phyloP scores from a whole-genome alignment of 2,329 filamentous ascomycete species.

The Xylariaceae sp. region DNA sequence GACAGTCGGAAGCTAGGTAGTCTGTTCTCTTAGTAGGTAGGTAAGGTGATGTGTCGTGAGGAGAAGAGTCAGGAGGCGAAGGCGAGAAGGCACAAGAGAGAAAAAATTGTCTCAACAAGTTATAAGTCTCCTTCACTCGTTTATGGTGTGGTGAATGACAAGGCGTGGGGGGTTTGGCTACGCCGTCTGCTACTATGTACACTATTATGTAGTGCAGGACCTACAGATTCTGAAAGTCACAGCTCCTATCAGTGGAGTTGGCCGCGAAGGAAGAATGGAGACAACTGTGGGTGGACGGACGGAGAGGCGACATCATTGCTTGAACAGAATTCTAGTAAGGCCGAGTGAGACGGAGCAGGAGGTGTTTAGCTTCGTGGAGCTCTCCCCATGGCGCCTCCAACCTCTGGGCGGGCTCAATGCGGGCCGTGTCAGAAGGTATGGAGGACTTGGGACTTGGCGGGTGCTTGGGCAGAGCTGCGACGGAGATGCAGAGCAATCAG shows the following conservation, averaged over 20 bases:
- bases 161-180: neutral
- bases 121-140: too few species aligned
- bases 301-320: slow-evolving; percentile 8
- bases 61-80: too few species aligned
- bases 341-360: slow-evolving; percentile 1
- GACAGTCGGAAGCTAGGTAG: too few species aligned
- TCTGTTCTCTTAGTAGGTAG: neutral
- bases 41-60: too few species aligned
- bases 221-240: too few species aligned
- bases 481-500: too few species aligned
- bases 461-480: too few species aligned
- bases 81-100: neutral
- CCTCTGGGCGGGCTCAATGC: too few species aligned
- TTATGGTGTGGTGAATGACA: neutral
- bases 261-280: slow-evolving; percentile 12
- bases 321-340: slow-evolving; percentile 8
- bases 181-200: too few species aligned
- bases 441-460: too few species aligned
- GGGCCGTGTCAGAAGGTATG: too few species aligned
- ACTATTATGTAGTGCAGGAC: too few species aligned
- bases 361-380: slow-evolving; percentile 1
- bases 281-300: neutral
- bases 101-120: neutral
- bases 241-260: slow-evolving; percentile 11
- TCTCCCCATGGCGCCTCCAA: neutral